These are phyloP conservation scores for Cornus kousa DNA, from an alignment of 148 eudicot genomes.

Conservation along the genomic window DNA sequence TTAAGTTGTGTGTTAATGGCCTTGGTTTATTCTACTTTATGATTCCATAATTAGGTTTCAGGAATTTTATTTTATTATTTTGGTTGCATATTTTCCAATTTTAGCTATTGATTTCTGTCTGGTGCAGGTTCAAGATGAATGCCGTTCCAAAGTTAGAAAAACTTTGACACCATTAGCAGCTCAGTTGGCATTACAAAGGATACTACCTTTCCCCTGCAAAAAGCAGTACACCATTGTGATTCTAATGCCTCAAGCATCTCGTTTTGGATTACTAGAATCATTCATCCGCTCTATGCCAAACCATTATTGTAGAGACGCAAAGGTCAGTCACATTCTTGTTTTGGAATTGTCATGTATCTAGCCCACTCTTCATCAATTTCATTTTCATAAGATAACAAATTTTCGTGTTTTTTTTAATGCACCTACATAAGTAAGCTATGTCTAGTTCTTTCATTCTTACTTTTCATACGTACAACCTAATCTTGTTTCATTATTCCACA, in stretches of 20 bases:
- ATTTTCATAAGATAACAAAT: not conserved
- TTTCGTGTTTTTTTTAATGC: too few relatives aligned
- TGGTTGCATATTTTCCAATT: not conserved
- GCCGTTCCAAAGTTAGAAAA: constrained; percentile 62
- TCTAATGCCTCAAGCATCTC: constrained; percentile 64
- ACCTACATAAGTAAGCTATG: too few relatives aligned
- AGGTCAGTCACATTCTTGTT: constrained; percentile 42
- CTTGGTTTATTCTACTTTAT: not conserved
- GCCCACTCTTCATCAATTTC: not conserved
- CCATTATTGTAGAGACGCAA: constrained; percentile 36
- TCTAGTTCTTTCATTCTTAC: too few relatives aligned
- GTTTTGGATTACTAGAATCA: constrained; percentile 37
- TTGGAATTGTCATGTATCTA: not conserved
- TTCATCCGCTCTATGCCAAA: constrained; percentile 29
- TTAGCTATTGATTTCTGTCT: not conserved
- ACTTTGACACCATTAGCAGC: constrained; percentile 57
- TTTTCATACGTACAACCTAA: too few relatives aligned
- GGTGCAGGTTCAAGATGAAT: constrained; percentile 68
- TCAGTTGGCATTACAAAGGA: constrained; percentile 64
- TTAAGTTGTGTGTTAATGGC: too few relatives aligned
- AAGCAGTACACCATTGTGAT: constrained; percentile 79
- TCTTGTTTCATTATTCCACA: too few relatives aligned
- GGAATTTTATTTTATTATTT: too few relatives aligned
- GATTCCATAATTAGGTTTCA: not conserved
- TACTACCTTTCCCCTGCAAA: constrained; percentile 84